Base-by-base conservation (phyloP, 2,329 filamentous ascomycete species). In the Geosmithia morbida region DNA sequence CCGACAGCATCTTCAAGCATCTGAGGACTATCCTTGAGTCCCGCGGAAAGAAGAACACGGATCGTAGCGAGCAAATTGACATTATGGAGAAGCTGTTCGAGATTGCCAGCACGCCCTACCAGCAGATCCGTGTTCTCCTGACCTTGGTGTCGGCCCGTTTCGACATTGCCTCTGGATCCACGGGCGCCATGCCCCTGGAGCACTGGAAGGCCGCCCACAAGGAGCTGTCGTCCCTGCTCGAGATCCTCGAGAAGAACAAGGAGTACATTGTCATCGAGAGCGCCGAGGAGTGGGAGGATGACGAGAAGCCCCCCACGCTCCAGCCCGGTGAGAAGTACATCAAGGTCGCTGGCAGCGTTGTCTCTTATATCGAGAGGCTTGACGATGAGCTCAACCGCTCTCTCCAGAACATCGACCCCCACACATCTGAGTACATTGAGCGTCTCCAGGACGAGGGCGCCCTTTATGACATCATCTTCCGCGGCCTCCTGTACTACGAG, bases 341-440 rank as follows among this genome's bases (percentile, higher is more conserved):
- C 75, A 89, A 85, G 71, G 79, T 98, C 49, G 87, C 92, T 18
- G 94, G 92, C 61, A 96, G 87, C 70, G 73, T 97, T 51, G 87
- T 96, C 43, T 97, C 92, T 0, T 94, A 90, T 61, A 80, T 94
- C 30, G 92, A 98, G 74, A 79, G 92, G 60, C 77, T 98, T 18
- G 92, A 98, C 59, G 92, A 98, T 60, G 94, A 98, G 70, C 85
- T 98, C 53, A 94, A 87, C 51, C 83, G 92, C 57, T 96, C 92
- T n/a, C 75, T 98, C 46, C 92, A 98, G 67, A 86, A 83, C 66
- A 96, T 98, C 60, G 92, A 98, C 63, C 94, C 92, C 49, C 92
- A 98, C 69, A 98, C 92, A 41, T 92, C 92, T 29, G 92, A 98
- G 69, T 98, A 98, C 62, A 95, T 98, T 52, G 92, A 98, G 63